phyloP scores from a whole-genome alignment of 1,139 yeast genomes.

The Taphrina wiesneri region DNA sequence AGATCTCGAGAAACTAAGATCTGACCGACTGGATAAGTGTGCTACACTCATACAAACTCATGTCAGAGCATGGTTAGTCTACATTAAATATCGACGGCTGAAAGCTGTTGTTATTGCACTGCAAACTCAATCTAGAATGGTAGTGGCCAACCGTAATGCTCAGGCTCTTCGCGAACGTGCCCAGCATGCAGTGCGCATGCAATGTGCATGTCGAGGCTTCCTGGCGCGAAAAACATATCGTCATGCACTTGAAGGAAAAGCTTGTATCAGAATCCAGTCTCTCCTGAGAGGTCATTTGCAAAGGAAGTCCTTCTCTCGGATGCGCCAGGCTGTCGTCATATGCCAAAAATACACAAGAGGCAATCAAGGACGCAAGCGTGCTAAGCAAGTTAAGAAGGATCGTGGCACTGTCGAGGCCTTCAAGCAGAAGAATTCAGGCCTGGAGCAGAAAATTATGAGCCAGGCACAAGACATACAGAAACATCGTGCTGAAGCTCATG shows the following conservation, averaged over 20 bases:
- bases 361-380: constrained; percentile 57
- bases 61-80: constrained; percentile 47
- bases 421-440: constrained; percentile 46
- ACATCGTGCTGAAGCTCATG: constrained; percentile 5
- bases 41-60: constrained; percentile 87
- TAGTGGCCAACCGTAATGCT: constrained; percentile 3
- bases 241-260: constrained; percentile 58
- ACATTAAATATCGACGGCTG: constrained; percentile 59
- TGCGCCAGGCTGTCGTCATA: constrained; percentile 56
- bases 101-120: constrained; percentile 42
- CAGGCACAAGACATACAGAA: constrained; percentile 19
- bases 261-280: constrained; percentile 74
- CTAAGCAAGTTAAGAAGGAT: constrained; percentile 60
- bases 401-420: constrained; percentile 50
- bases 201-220: constrained; percentile 64
- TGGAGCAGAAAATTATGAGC: constrained; percentile 51
- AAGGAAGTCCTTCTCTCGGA: constrained; percentile 59
- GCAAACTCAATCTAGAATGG: constrained; percentile 5
- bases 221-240: constrained; percentile 60
- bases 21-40: constrained; percentile 71
- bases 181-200: constrained; percentile 57
- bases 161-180: constrained; percentile 6
- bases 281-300: constrained; percentile 63
- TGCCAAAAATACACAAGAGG: constrained; percentile 71
- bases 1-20: constrained; percentile 76